phyloP scores from a whole-genome alignment of 352 stramenopile genomes.

The Phytophthora meadii region DNA sequence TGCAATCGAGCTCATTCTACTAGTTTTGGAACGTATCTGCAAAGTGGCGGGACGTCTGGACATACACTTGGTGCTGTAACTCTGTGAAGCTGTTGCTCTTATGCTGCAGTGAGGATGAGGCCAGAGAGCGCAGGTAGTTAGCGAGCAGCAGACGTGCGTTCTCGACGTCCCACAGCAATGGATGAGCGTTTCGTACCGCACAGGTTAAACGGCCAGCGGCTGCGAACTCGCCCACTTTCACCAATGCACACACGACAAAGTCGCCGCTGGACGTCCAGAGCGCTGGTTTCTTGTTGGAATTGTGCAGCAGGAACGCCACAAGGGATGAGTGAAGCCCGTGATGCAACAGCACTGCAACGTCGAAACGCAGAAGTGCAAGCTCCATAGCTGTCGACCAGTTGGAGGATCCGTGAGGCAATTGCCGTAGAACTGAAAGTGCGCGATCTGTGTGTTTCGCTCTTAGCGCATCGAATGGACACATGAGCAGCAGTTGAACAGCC shows the following conservation, averaged over 20 bases:
- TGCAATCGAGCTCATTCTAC: conserved; percentile 12
- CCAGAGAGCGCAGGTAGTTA: conserved; percentile 58
- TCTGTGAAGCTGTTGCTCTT: conserved; percentile 15
- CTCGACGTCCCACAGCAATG: conserved; percentile 75
- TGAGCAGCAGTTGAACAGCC: conserved; percentile 58
- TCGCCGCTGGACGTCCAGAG: conserved; percentile 69
- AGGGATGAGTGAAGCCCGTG: conserved; percentile 51
- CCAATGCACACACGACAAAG: conserved; percentile 75
- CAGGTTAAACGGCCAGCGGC: conserved; percentile 59
- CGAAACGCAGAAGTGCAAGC: conserved; percentile 69
- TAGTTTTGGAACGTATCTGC: conserved; percentile 19
- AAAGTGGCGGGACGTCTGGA: conserved; percentile 32
- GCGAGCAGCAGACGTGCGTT: conserved; percentile 64
- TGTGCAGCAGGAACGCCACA: conserved; percentile 46
- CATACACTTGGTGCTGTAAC: conserved; percentile 43
- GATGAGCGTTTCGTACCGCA: conserved; percentile 60
- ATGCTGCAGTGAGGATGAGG: conserved; percentile 6
- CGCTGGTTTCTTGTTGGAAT: conserved; percentile 1
- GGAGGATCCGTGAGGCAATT: conserved; percentile 21
- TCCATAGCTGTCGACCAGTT: conserved; percentile 44
- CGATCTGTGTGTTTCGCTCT: conserved; percentile 43
- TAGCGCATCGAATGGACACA: conserved; percentile 64
- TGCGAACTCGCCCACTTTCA: conserved; percentile 52
- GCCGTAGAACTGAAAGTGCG: conserved; percentile 30
- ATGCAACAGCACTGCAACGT: conserved; percentile 49